Percentiles rank a stretch among this genome's conserved stretches.
Conservation (phyloP, 345 rosid species). For the Camelina hispida region DNA sequence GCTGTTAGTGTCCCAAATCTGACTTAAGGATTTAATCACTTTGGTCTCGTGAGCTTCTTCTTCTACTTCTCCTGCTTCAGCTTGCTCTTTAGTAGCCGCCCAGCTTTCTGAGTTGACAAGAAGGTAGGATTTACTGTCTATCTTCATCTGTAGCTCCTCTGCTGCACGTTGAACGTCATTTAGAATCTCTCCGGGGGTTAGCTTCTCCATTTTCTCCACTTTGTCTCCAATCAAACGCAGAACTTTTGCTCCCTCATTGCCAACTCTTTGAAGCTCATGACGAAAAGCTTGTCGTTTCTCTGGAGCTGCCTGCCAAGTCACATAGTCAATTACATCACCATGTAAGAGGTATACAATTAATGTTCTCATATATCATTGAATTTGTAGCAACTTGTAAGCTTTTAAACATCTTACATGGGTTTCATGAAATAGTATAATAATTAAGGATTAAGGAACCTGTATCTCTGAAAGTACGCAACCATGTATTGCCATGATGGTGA, state of each 20-base stretch:
- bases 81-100: constrained; percentile 43
- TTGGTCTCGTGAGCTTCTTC: constrained; percentile 38
- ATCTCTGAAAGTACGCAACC: constrained; percentile 88
- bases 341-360: neutral
- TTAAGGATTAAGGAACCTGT: constrained; percentile 54
- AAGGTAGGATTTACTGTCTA: constrained; percentile 66
- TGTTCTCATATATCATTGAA: neutral
- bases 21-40: constrained; percentile 61
- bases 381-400: neutral
- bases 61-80: constrained; percentile 42
- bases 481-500: constrained; percentile 92
- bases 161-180: constrained; percentile 67
- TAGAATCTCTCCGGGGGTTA: constrained; percentile 57
- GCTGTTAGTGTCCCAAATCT: constrained; percentile 48
- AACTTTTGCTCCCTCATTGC: constrained; percentile 55
- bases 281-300: constrained; percentile 67
- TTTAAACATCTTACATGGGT: neutral
- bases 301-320: constrained; percentile 64
- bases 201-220: constrained; percentile 53
- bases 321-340: no score
- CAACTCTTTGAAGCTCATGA: constrained; percentile 53
- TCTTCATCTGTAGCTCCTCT: constrained; percentile 69
- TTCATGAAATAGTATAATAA: neutral
- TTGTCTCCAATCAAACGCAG: constrained; percentile 53
- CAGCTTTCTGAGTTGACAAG: constrained; percentile 73